phyloP scores from a whole-genome alignment of 352 stramenopile genomes.

The Peronospora destructor region DNA sequence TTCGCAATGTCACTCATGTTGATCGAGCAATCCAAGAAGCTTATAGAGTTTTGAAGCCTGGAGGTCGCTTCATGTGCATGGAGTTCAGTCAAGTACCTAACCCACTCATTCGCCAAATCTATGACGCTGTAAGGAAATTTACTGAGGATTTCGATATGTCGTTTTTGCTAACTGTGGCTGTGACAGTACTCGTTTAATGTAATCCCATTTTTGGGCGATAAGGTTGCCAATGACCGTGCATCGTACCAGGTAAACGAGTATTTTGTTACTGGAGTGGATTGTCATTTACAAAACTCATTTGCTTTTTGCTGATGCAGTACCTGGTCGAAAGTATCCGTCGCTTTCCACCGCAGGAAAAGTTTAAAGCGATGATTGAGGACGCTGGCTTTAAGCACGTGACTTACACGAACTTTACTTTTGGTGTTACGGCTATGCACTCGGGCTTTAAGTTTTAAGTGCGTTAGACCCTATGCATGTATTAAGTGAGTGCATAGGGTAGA shows the following conservation, averaged over 20 bases:
- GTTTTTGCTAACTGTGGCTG: background rate
- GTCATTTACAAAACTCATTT: background rate
- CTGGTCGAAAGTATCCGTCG: slow-evolving; percentile 99
- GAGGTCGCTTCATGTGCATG: slow-evolving; percentile 96
- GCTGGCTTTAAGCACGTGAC: slow-evolving; percentile 91
- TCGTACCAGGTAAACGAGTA: slow-evolving; percentile 88
- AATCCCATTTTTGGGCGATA: slow-evolving; percentile 92
- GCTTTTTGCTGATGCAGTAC: slow-evolving; percentile 59
- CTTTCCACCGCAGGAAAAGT: slow-evolving; percentile 95
- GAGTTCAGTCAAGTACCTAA: slow-evolving; percentile 96
- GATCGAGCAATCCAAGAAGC: slow-evolving; percentile 92
- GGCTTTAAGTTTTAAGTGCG: slow-evolving; percentile 89
- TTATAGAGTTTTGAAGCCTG: slow-evolving; percentile 92
- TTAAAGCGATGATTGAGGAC: slow-evolving; percentile 90
- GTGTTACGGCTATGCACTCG: slow-evolving; percentile 95
- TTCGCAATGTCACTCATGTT: slow-evolving; percentile 98
- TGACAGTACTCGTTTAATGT: slow-evolving; percentile 96
- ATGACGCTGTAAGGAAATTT: slow-evolving; percentile 79
- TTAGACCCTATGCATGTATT: too few species aligned
- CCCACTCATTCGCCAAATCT: slow-evolving; percentile 87
- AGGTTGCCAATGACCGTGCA: slow-evolving; percentile 92
- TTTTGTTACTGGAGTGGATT: background rate
- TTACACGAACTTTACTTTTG: slow-evolving; percentile 96
- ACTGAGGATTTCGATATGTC: background rate
- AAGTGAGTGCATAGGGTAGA: too few species aligned